Percentiles rank a stretch among this genome's conserved stretches.
Conservation (phyloP, 139 green algal genomes). For the Pseudopediastrum boryanum region DNA sequence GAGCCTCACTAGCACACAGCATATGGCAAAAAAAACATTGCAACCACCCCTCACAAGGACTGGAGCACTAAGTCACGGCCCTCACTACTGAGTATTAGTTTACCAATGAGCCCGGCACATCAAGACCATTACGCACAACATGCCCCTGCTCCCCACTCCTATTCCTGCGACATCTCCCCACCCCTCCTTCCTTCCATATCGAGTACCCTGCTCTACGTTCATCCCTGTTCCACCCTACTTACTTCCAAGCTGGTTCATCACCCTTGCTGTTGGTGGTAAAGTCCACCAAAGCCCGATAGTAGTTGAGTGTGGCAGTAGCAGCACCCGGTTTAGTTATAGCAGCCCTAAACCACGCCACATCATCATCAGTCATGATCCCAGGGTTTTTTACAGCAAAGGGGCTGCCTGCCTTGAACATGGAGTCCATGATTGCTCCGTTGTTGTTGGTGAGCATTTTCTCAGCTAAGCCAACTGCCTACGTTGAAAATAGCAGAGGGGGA, state of each 20-base stretch:
- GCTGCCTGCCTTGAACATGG: not conserved
- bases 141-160: no score
- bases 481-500: no score
- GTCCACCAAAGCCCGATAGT: conserved; percentile 44
- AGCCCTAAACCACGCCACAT: conserved; percentile 35
- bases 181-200: no score
- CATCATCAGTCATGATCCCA: not conserved
- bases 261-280: not conserved
- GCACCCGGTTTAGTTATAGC: conserved; percentile 41
- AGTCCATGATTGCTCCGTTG: not conserved
- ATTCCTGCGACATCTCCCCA: no score
- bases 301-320: conserved; percentile 47
- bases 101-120: no score
- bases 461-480: conserved; percentile 15
- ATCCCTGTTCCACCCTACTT: not conserved
- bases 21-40: no score
- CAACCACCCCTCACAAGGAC: no score
- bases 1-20: no score
- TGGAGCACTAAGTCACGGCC: no score
- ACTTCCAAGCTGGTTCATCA: conserved; percentile 24
- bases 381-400: not conserved
- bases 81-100: no score
- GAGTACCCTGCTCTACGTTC: not conserved
- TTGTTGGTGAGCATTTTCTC: conserved; percentile 2
- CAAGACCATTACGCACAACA: no score